phyloP scores from a whole-genome alignment of 192 early-diverging fungal genomes.

The Podila verticillata region DNA sequence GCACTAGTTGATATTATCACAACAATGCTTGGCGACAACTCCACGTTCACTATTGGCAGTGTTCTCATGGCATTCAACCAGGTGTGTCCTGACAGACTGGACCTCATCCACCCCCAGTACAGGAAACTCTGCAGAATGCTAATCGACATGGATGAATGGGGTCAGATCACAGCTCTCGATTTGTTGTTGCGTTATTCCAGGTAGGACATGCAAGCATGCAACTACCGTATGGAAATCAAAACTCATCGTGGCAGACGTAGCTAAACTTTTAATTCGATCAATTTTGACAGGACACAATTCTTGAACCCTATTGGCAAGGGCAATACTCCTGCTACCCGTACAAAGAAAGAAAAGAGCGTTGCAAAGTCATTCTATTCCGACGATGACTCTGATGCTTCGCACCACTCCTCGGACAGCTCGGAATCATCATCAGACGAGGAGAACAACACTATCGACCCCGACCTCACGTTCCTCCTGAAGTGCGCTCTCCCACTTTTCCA shows the following conservation, averaged over 20 bases:
- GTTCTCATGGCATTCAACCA: slow-evolving; percentile 86
- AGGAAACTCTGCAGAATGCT: slow-evolving; percentile 88
- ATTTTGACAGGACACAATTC: slow-evolving; percentile 37
- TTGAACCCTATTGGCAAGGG: slow-evolving; percentile 41
- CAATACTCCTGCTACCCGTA: neutral
- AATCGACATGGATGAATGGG: slow-evolving; percentile 95
- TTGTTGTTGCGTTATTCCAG: slow-evolving; percentile 84
- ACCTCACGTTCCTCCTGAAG: slow-evolving; percentile 79
- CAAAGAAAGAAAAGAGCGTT: slow-evolving; percentile 50
- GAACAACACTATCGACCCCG: slow-evolving; percentile 70
- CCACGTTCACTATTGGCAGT: slow-evolving; percentile 87
- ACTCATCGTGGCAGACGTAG: too few relatives aligned
- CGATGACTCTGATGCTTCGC: slow-evolving; percentile 59
- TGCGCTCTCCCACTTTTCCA: slow-evolving; percentile 79
- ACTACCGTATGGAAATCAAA: neutral
- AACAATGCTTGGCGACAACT: slow-evolving; percentile 82
- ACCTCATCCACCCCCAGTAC: slow-evolving; percentile 89
- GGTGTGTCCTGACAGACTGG: slow-evolving; percentile 87
- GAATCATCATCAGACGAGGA: slow-evolving; percentile 36
- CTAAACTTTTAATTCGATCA: neutral
- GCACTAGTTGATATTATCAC: slow-evolving; percentile 81
- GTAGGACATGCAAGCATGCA: slow-evolving; percentile 20
- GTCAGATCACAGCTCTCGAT: slow-evolving; percentile 86
- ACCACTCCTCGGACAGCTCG: slow-evolving; percentile 28
- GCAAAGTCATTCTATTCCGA: slow-evolving; percentile 61